Percentiles rank a stretch among this genome's conserved stretches.
Conservation (phyloP, 176 grass and related monocot genomes). For the Zizania latifolia region DNA sequence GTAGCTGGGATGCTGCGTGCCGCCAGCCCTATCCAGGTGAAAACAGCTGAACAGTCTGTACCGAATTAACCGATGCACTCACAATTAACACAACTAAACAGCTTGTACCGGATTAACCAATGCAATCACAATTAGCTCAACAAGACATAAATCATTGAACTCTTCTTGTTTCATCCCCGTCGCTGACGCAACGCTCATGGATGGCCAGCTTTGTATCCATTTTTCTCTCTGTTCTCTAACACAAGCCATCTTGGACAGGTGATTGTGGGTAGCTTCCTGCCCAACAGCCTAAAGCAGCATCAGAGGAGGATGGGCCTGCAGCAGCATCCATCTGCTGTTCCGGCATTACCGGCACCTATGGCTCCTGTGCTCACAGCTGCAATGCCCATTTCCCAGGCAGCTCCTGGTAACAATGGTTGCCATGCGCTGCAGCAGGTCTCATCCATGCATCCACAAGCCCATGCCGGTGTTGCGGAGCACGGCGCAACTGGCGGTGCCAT, state of each 20-base stretch:
- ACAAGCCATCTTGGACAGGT: slow-evolving; percentile 43
- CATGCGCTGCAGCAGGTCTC: not conserved
- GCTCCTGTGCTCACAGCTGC: slow-evolving; percentile 40
- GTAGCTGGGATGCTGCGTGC: slow-evolving; percentile 79
- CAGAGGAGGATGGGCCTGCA: slow-evolving; percentile 58
- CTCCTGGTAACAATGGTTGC: slow-evolving; percentile 36
- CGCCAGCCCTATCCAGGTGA: slow-evolving; percentile 90
- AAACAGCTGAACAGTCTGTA: not conserved
- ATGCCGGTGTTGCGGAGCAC: slow-evolving; percentile 18
- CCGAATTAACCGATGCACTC: not conserved
- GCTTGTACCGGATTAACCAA: no score
- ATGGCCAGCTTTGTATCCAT: no score
- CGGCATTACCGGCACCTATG: not conserved
- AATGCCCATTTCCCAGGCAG: slow-evolving; percentile 78
- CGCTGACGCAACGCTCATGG: no score
- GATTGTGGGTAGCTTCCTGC: slow-evolving; percentile 83
- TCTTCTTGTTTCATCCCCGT: not conserved
- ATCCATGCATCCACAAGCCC: not conserved
- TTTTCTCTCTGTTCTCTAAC: not conserved
- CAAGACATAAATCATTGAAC: not conserved
- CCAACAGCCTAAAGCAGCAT: slow-evolving; percentile 80
- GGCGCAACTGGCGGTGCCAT: not conserved
- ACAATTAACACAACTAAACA: no score
- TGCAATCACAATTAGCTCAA: no score
- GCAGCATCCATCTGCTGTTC: not conserved